These are phyloP conservation scores for Pogostemon cablin DNA, from an alignment of 257 asterid genomes.

Conservation along the genomic window DNA sequence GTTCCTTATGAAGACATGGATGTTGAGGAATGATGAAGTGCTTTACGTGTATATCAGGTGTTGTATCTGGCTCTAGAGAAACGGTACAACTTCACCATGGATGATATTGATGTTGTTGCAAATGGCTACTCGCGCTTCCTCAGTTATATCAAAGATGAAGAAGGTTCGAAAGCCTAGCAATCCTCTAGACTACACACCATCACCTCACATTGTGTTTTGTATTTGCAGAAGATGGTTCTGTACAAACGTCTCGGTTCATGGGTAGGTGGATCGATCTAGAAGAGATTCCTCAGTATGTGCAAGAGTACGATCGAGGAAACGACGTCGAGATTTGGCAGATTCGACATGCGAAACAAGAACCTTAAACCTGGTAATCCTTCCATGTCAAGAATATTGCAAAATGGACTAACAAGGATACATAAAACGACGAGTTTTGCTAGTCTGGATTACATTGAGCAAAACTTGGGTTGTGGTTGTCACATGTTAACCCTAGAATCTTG, in stretches of 20 bases:
- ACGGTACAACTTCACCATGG: conserved; percentile 84
- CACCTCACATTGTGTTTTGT: conserved; percentile 10
- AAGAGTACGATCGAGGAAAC: conserved; percentile 66
- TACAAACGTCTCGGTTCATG: conserved; percentile 37
- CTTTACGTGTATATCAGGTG: conserved; percentile 43
- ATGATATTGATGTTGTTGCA: conserved; percentile 86
- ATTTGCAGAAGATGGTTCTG: conserved; percentile 45
- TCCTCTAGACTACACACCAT: not conserved
- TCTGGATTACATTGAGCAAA: conserved; percentile 21
- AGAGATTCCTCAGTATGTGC: conserved; percentile 70
- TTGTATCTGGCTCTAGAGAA: conserved; percentile 88
- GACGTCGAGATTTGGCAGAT: conserved; percentile 90
- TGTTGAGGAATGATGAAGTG: not conserved
- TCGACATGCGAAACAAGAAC: conserved; percentile 36
- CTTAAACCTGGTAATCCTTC: conserved; percentile 22
- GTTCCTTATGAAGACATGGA: not conserved
- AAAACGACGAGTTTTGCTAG: conserved; percentile 25
- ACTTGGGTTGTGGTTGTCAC: conserved; percentile 31
- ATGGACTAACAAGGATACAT: too few species aligned
- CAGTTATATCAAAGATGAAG: conserved; percentile 46
- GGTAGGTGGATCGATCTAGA: conserved; percentile 60
- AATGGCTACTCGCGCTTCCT: conserved; percentile 86
- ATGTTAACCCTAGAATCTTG: conserved; percentile 32
- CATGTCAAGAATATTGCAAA: conserved; percentile 4
- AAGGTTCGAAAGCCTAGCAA: conserved; percentile 41